Conservation (phyloP, 768 basidiomycete species). For the Clitopilus passeckerianus region DNA sequence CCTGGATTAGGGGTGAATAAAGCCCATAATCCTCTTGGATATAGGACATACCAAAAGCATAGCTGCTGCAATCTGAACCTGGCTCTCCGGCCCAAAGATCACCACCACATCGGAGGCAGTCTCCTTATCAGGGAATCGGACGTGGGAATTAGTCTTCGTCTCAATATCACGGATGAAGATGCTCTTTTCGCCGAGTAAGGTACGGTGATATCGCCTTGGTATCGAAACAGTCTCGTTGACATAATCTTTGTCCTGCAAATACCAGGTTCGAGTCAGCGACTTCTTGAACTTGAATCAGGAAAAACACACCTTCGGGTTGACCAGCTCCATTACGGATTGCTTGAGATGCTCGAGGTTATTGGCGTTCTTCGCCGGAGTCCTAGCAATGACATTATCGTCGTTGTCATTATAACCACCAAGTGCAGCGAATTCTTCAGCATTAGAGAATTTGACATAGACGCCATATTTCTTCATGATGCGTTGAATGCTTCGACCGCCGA, state of each 20-base stretch:
- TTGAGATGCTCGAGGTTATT: constrained; percentile 93
- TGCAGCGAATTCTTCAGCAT: constrained; percentile 94
- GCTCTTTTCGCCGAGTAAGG: constrained; percentile 90
- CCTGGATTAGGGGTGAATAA: constrained; percentile 38
- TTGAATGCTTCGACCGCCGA: constrained; percentile 96
- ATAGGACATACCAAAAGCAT: constrained; percentile 76
- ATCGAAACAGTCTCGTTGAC: constrained; percentile 91
- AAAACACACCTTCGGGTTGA: constrained; percentile 81
- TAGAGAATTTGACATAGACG: constrained; percentile 99
- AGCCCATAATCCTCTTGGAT: not conserved
- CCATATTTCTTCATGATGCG: constrained; percentile 99
- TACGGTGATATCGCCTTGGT: constrained; percentile 92
- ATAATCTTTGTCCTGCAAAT: constrained; percentile 90
- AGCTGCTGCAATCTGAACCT: constrained; percentile 93
- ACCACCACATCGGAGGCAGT: constrained; percentile 90
- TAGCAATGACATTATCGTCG: constrained; percentile 97
- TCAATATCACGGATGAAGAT: constrained; percentile 98
- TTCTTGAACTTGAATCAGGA: not conserved
- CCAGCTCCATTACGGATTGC: constrained; percentile 95
- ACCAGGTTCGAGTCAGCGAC: not conserved
- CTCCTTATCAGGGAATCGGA: constrained; percentile 92
- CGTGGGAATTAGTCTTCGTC: constrained; percentile 89
- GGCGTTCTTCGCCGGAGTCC: constrained; percentile 97
- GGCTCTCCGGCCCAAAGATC: constrained; percentile 96
- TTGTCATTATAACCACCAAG: constrained; percentile 95